Conservation (phyloP, 805 yeast species). For the Maudiozyma bulderi region DNA sequence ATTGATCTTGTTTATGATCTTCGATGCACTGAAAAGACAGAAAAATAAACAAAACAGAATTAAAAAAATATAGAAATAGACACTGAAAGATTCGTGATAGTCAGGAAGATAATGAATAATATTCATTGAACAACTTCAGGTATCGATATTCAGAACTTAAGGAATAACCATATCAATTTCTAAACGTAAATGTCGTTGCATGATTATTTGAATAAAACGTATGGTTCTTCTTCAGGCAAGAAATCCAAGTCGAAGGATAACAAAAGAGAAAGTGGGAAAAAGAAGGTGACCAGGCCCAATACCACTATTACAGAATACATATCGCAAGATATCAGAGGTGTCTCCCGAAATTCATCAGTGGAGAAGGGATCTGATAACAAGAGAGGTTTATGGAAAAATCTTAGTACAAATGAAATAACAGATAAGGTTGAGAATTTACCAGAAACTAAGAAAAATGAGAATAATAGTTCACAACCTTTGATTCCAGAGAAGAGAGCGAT, state of each 20-base stretch:
- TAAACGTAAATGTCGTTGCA: slow-evolving; percentile 34
- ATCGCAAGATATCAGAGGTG: not conserved
- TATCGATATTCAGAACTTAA: no score
- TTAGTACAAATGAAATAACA: slow-evolving; percentile 19
- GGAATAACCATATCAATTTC: not conserved
- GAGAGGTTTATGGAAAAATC: slow-evolving; percentile 20
- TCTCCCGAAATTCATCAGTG: slow-evolving; percentile 2
- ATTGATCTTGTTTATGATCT: no score
- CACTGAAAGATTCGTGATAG: not conserved
- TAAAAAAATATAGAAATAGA: no score
- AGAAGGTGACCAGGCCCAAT: slow-evolving; percentile 7
- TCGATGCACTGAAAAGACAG: no score
- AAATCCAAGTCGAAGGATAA: slow-evolving; percentile 23
- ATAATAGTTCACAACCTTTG: not conserved
- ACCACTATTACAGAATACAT: slow-evolving; percentile 1
- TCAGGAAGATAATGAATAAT: not conserved
- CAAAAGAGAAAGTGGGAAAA: slow-evolving; percentile 11
- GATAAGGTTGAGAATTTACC: not conserved
- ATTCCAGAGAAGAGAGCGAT: not conserved
- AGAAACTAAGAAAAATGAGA: not conserved
- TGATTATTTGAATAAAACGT: slow-evolving; percentile 38
- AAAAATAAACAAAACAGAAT: no score
- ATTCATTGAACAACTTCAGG: not conserved
- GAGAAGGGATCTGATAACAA: not conserved
- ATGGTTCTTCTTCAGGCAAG: slow-evolving; percentile 27